A percentile compares a stretch with the other conserved stretches of the same genome.
Conservation (phyloP, 805 yeast genomes). For the Metschnikowia continentalis region DNA sequence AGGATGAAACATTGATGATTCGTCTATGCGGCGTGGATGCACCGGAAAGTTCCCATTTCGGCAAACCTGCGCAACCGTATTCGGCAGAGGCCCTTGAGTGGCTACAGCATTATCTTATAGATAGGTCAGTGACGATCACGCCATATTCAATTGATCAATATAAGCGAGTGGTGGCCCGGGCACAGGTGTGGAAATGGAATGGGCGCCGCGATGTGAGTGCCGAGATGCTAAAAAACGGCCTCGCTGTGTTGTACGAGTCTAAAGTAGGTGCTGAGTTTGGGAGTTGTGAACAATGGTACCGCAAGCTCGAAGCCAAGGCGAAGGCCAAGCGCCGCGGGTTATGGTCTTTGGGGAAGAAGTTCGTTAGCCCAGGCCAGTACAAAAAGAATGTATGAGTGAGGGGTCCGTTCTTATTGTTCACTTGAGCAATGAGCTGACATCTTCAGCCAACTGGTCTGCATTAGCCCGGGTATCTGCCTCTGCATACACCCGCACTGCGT, state of each 20-base stretch:
- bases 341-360: constrained; percentile 54
- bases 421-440: constrained; percentile 26
- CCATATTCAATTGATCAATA: constrained; percentile 87
- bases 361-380: constrained; percentile 75
- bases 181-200: constrained; percentile 50
- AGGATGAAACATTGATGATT: constrained; percentile 70
- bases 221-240: constrained; percentile 79
- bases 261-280: constrained; percentile 82
- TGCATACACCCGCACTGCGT: constrained; percentile 93
- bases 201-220: constrained; percentile 79
- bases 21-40: constrained; percentile 94
- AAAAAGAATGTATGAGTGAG: constrained; percentile 36
- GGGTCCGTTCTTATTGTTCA: background rate
- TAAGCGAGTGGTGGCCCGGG: constrained; percentile 80
- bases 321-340: constrained; percentile 56
- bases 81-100: constrained; percentile 81
- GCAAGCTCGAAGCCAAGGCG: constrained; percentile 58
- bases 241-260: constrained; percentile 86
- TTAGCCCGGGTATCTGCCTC: constrained; percentile 58
- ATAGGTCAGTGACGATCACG: constrained; percentile 65
- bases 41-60: constrained; percentile 93
- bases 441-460: constrained; percentile 26
- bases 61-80: constrained; percentile 85
- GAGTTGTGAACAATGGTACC: constrained; percentile 59
- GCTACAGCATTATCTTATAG: constrained; percentile 63